These are phyloP conservation scores for Ustilago bromivora DNA, from an alignment of 1,284 basidiomycete genomes.

Conservation along the genomic window DNA sequence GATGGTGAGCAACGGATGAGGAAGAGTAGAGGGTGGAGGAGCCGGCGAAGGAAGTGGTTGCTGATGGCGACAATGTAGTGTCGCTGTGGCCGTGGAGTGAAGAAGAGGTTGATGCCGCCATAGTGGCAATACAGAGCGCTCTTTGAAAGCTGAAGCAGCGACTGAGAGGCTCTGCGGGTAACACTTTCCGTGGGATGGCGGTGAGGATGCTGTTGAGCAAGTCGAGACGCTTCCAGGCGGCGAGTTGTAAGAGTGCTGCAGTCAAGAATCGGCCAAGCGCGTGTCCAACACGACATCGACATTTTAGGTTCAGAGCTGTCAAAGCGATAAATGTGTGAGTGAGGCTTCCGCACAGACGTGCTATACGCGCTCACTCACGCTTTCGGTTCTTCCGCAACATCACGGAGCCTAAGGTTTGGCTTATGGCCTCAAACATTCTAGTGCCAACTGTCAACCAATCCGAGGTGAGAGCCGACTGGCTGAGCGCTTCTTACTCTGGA, in stretches of 20 bases:
- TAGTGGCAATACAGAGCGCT: constrained; percentile 1
- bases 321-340: not conserved
- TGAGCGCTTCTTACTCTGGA: not conserved
- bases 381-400: not conserved
- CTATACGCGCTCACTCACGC: not conserved
- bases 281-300: not conserved
- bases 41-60: constrained; percentile 14
- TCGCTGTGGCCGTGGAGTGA: constrained; percentile 11
- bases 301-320: not conserved
- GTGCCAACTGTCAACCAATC: constrained; percentile 43
- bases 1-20: not conserved
- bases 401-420: not conserved
- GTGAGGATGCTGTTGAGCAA: not conserved
- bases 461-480: constrained; percentile 13
- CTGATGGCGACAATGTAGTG: constrained; percentile 15
- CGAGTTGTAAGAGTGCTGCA: not conserved
- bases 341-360: constrained; percentile 4
- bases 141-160: not conserved
- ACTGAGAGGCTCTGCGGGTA: not conserved
- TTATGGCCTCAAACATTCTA: constrained; percentile 17
- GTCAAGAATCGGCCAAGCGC: not conserved
- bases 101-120: constrained; percentile 23
- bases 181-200: too few species aligned
- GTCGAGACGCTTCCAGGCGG: too few species aligned
- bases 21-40: constrained; percentile 23